phyloP scores from a whole-genome alignment of 495 filamentous ascomycete genomes.

The Podospora pseudoanserina region DNA sequence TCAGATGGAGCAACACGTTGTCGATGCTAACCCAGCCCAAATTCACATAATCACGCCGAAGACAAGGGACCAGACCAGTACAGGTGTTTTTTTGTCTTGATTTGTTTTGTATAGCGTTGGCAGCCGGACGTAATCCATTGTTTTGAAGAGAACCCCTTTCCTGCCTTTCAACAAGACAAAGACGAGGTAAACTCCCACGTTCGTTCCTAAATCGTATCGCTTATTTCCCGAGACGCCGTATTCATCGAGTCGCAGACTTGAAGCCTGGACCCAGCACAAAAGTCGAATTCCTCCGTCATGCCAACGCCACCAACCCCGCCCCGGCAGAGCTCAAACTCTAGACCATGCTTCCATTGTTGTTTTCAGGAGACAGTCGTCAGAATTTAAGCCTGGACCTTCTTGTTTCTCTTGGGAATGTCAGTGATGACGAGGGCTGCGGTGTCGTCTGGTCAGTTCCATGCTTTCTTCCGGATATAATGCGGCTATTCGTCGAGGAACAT shows the following conservation, averaged over 20 bases:
- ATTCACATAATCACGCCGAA: neutral
- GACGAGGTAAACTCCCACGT: constrained; percentile 3
- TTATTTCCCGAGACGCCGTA: constrained; percentile 40
- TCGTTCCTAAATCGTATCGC: constrained; percentile 11
- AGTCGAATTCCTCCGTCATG: constrained; percentile 20
- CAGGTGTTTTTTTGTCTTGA: neutral
- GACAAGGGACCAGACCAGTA: neutral
- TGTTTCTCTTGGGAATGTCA: constrained; percentile 52
- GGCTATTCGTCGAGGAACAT: constrained; percentile 36
- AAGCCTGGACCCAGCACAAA: constrained; percentile 21
- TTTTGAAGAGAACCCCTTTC: constrained; percentile 14
- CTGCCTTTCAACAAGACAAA: constrained; percentile 9
- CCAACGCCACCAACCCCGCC: constrained; percentile 9
- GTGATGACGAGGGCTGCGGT: constrained; percentile 43
- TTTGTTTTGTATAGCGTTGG: constrained; percentile 16
- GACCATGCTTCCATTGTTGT: constrained; percentile 16
- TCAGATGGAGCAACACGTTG: neutral
- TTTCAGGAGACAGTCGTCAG: constrained; percentile 13
- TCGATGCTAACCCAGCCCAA: neutral
- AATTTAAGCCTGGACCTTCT: constrained; percentile 33
- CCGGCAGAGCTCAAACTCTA: constrained; percentile 6
- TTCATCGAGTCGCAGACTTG: constrained; percentile 22
- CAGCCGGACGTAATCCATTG: constrained; percentile 30
- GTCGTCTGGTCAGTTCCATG: constrained; percentile 15
- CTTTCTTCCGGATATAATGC: neutral